Evolutionary conservation across 2,329 filamentous ascomycete genomes (phyloP).

Genomic region (Sordariomycetes sp.): DNA sequence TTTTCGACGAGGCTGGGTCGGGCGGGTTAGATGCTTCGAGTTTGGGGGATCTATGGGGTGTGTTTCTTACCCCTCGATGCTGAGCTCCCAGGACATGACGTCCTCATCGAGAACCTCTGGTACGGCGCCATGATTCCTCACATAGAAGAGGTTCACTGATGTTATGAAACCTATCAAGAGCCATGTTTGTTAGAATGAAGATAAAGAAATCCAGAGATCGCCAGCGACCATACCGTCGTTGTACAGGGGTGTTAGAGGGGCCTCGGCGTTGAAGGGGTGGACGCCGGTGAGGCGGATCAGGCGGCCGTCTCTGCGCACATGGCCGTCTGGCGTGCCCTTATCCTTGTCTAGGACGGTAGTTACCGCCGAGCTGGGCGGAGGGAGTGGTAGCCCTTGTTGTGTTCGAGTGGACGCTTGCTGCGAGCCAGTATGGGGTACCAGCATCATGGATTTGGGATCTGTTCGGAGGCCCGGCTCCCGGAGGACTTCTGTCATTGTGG

Average conservation of each 20-base stretch:
- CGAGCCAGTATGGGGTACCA: neutral
- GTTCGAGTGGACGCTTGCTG: neutral
- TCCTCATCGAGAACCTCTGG: slow-evolving; percentile 63
- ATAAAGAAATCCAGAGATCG: neutral
- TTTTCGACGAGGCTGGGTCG: slow-evolving; percentile 51
- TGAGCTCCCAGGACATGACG: slow-evolving; percentile 60
- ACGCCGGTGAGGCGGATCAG: slow-evolving; percentile 79
- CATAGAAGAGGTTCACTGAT: slow-evolving; percentile 80
- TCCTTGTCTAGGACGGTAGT: slow-evolving; percentile 4
- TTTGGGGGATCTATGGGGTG: neutral
- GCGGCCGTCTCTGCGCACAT: slow-evolving; percentile 69
- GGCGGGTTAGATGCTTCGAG: neutral
- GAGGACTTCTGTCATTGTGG: neutral
- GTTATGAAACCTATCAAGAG: slow-evolving; percentile 62
- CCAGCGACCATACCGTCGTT: slow-evolving; percentile 31
- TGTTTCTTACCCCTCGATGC: neutral
- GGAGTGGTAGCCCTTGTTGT: neutral
- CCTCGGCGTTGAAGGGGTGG: slow-evolving; percentile 86
- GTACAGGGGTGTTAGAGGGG: slow-evolving; percentile 68
- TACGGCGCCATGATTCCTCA: slow-evolving; percentile 80
- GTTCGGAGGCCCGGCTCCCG: neutral
- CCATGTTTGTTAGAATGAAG: neutral
- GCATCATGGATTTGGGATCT: neutral
- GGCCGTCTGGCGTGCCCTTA: slow-evolving; percentile 59
- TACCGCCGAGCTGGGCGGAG: neutral